Evolutionary conservation across 2,329 filamentous ascomycete species (phyloP).

Genomic region (Xylariaceae sp.): DNA sequence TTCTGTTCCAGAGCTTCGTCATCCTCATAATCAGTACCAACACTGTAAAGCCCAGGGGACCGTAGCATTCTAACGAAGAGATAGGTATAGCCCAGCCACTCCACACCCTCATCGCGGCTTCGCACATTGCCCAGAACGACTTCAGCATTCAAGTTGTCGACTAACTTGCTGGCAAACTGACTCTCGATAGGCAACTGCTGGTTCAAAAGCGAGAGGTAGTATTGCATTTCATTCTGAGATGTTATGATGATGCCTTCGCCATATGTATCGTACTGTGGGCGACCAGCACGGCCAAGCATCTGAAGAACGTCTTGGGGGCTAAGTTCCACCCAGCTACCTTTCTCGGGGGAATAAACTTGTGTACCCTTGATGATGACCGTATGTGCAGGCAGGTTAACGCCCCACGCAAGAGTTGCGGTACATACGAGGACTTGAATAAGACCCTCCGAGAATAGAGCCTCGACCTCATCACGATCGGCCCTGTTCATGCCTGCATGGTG

Average conservation of each 20-base stretch:
- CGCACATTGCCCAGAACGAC: slow-evolving; percentile 91
- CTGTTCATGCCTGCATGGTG: slow-evolving; percentile 97
- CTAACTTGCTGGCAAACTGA: slow-evolving; percentile 87
- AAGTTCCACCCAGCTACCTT: slow-evolving; percentile 96
- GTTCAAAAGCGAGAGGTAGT: slow-evolving; percentile 94
- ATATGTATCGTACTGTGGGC: slow-evolving; percentile 95
- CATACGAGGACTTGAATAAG: slow-evolving; percentile 93
- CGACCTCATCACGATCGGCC: slow-evolving; percentile 90
- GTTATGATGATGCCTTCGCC: slow-evolving; percentile 99
- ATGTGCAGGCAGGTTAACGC: slow-evolving; percentile 95
- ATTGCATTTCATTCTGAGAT: slow-evolving; percentile 89
- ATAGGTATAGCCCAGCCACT: slow-evolving; percentile 98
- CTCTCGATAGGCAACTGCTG: slow-evolving; percentile 97
- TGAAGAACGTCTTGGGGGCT: slow-evolving; percentile 97
- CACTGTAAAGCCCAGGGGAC: slow-evolving; percentile 90
- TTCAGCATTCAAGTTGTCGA: slow-evolving; percentile 95
- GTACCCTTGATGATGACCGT: slow-evolving; percentile 99
- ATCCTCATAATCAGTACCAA: slow-evolving; percentile 91
- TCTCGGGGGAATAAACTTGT: slow-evolving; percentile 95
- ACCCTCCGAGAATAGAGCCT: slow-evolving; percentile 88
- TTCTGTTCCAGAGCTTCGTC: slow-evolving; percentile 92
- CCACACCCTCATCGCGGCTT: slow-evolving; percentile 90
- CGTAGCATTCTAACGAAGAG: slow-evolving; percentile 96
- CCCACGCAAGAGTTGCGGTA: slow-evolving; percentile 97
- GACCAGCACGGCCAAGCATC: slow-evolving; percentile 95